A percentile compares a stretch with the other conserved stretches of the same genome.
Evolutionary conservation across 2,329 filamentous ascomycete genomes (phyloP).

Genomic region (Pezizomycotina sp.): DNA sequence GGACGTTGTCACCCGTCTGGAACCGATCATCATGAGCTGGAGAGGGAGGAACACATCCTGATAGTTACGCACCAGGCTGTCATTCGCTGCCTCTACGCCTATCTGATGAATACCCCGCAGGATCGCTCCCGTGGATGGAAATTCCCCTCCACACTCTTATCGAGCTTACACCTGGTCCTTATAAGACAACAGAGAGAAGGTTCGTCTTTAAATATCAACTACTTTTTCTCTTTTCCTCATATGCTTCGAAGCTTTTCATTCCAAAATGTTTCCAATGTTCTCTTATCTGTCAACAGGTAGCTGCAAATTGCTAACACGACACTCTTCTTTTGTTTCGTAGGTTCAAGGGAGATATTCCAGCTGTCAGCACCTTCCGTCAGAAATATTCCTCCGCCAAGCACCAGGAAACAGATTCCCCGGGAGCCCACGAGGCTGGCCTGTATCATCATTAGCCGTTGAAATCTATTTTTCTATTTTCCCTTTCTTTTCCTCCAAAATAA

Average conservation of each 20-base stretch:
- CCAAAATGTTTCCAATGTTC: no score
- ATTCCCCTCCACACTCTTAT: constrained; percentile 92
- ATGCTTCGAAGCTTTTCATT: no score
- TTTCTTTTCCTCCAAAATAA: not conserved
- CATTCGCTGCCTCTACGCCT: constrained; percentile 90
- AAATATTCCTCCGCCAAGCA: constrained; percentile 89
- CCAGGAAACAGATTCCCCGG: constrained; percentile 35
- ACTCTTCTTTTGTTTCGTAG: constrained; percentile 10
- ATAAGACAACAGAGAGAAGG: constrained; percentile 62
- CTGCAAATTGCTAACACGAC: no score
- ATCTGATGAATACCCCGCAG: constrained; percentile 96
- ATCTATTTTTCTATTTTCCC: not conserved
- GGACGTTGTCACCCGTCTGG: constrained; percentile 90
- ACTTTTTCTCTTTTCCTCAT: not conserved
- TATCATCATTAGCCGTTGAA: not conserved
- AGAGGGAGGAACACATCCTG: constrained; percentile 87
- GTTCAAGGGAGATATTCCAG: constrained; percentile 69
- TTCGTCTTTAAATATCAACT: not conserved
- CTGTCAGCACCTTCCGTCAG: constrained; percentile 87
- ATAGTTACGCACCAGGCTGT: constrained; percentile 98
- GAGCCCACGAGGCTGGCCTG: constrained; percentile 18
- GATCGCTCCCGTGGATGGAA: constrained; percentile 92
- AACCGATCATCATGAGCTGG: constrained; percentile 98
- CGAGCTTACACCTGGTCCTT: constrained; percentile 86
- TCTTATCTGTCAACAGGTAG: no score